Percentiles rank a stretch among this genome's conserved stretches.
phyloP scores from a whole-genome alignment of 306 rosid genomes.

The Vigna reflexopilosa region DNA sequence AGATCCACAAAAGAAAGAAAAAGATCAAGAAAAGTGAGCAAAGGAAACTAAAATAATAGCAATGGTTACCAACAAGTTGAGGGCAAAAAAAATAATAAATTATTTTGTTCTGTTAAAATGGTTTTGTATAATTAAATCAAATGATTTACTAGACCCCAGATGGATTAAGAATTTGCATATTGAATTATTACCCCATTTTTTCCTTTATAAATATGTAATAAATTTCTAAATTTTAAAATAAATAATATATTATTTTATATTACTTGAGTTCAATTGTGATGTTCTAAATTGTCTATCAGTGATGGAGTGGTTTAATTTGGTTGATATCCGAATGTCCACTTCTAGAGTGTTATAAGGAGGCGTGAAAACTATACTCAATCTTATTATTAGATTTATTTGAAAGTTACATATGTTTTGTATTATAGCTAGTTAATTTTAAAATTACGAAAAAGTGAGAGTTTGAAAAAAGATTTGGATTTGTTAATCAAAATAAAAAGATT shows the following conservation, averaged over 20 bases:
- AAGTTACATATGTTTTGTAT: not conserved
- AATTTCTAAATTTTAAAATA: too few relatives aligned
- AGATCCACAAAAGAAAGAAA: conserved; percentile 14
- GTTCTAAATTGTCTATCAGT: too few relatives aligned
- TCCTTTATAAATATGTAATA: not conserved
- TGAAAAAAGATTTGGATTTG: not conserved
- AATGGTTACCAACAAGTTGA: conserved; percentile 13
- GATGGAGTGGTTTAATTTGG: not conserved
- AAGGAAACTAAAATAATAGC: conserved; percentile 10
- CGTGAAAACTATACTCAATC: not conserved
- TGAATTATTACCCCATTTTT: conserved; percentile 6
- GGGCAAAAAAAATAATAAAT: not conserved
- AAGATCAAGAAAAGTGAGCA: conserved; percentile 17
- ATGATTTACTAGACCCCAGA: conserved; percentile 10
- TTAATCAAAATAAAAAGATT: not conserved
- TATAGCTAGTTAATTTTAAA: not conserved
- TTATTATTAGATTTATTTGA: not conserved
- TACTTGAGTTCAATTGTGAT: too few relatives aligned
- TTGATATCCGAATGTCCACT: not conserved
- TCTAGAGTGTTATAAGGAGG: conserved; percentile 3
- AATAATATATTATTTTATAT: too few relatives aligned
- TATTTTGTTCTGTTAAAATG: conserved; percentile 22
- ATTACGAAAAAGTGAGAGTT: not conserved
- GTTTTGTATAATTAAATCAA: conserved; percentile 37
- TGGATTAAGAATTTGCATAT: not conserved